phyloP scores from a whole-genome alignment of 2,329 filamentous ascomycete genomes.

The Chalaropsis ovoidea region DNA sequence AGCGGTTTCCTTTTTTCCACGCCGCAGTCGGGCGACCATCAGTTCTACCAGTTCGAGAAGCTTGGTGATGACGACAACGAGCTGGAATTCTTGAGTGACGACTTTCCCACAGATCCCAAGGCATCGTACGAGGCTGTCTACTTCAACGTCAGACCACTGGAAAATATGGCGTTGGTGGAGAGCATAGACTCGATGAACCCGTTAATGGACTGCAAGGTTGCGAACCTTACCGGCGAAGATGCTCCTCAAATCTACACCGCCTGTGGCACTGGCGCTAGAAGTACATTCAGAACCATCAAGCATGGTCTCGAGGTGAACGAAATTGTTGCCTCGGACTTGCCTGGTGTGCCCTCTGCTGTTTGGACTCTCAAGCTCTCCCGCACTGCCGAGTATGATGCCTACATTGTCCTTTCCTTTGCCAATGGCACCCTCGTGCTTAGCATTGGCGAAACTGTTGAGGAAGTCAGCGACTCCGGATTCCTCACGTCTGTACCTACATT shows the following conservation, averaged over 20 bases:
- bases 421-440: conserved; percentile 86
- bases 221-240: conserved; percentile 83
- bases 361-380: conserved; percentile 88
- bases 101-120: conserved; percentile 65
- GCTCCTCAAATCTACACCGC: conserved; percentile 93
- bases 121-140: conserved; percentile 67
- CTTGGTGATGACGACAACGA: conserved; percentile 93
- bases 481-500: conserved; percentile 79
- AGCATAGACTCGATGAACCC: conserved; percentile 84
- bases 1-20: conserved; percentile 91
- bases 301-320: conserved; percentile 90
- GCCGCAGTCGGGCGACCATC: conserved; percentile 83
- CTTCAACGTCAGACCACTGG: conserved; percentile 67
- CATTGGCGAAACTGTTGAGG: conserved; percentile 93
- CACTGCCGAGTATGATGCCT: conserved; percentile 78
- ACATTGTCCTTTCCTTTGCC: conserved; percentile 88
- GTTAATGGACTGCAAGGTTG: conserved; percentile 80
- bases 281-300: conserved; percentile 81
- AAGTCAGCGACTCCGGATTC: conserved; percentile 89
- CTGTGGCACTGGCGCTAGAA: conserved; percentile 78
- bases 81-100: conserved; percentile 71
- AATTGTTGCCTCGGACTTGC: conserved; percentile 87
- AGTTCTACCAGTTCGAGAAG: conserved; percentile 95
- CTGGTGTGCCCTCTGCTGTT: conserved; percentile 77
- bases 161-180: conserved; percentile 78